phyloP scores from a whole-genome alignment of 805 yeast species.

The Candida anglica region DNA sequence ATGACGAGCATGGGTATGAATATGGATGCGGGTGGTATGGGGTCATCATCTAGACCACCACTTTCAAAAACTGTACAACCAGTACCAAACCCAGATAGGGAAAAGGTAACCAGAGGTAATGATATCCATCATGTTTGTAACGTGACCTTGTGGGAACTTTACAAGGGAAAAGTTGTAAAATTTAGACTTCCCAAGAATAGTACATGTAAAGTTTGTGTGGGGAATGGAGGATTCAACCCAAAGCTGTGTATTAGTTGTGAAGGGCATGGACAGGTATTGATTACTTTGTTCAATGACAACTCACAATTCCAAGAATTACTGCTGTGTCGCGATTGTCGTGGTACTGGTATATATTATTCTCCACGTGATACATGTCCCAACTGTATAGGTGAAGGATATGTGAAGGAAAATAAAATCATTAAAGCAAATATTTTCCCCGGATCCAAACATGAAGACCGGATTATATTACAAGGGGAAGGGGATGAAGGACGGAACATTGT shows the following conservation, averaged over 20 bases:
- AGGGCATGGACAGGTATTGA: constrained; percentile 46
- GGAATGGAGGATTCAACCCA: constrained; percentile 45
- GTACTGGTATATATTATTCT: constrained; percentile 25
- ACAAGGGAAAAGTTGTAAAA: constrained; percentile 53
- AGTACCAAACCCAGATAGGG: constrained; percentile 9
- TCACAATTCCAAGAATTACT: constrained; percentile 36
- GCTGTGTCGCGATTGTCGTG: constrained; percentile 30
- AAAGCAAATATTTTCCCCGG: constrained; percentile 57
- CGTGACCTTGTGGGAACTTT: constrained; percentile 53
- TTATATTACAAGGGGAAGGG: constrained; percentile 55
- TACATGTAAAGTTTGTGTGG: constrained; percentile 48
- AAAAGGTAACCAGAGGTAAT: constrained; percentile 35
- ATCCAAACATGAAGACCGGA: constrained; percentile 45
- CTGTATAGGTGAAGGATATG: constrained; percentile 41
- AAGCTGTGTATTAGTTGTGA: constrained; percentile 32
- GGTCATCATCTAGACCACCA: neutral
- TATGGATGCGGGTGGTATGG: neutral
- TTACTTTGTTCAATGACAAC: constrained; percentile 38
- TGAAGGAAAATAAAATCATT: constrained; percentile 46
- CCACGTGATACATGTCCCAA: constrained; percentile 18
- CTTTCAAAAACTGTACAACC: constrained; percentile 14
- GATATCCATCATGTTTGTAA: constrained; percentile 54
- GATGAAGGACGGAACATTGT: constrained; percentile 57
- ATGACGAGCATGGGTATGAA: constrained; percentile 1
- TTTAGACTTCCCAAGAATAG: constrained; percentile 50